phyloP scores from a whole-genome alignment of 2,329 filamentous ascomycete species.

The Diaporthe citrichinensis region DNA sequence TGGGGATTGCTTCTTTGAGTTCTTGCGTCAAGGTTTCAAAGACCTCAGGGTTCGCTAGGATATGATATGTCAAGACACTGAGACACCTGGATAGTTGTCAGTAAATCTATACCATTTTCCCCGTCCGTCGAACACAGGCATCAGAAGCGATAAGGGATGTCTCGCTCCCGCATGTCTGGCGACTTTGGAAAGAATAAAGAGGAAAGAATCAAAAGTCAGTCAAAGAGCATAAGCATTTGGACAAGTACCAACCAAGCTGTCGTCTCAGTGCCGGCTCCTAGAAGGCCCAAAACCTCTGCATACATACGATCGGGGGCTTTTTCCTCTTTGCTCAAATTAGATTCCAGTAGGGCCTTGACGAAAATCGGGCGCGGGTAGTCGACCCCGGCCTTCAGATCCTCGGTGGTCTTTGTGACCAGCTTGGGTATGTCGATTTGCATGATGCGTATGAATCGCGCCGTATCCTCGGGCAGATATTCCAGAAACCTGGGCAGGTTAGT shows the following conservation, averaged over 20 bases:
- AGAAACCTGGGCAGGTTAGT: constrained; percentile 8
- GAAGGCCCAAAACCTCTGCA: not conserved
- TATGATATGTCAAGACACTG: constrained; percentile 19
- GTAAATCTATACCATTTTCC: not conserved
- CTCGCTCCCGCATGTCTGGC: not conserved
- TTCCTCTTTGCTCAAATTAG: constrained; percentile 4
- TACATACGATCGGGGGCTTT: not conserved
- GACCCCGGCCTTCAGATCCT: constrained; percentile 11
- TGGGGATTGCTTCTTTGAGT: constrained; percentile 20
- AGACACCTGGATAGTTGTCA: not conserved
- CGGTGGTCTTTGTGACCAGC: not conserved
- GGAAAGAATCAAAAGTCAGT: not conserved
- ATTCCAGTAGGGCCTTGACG: not conserved
- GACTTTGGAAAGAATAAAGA: not conserved
- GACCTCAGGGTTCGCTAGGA: constrained; percentile 11
- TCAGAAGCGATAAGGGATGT: not conserved
- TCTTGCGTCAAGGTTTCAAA: constrained; percentile 4
- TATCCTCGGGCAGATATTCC: constrained; percentile 10
- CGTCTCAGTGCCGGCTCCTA: constrained; percentile 30
- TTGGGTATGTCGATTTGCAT: constrained; percentile 23
- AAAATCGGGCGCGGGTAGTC: not conserved
- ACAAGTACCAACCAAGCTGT: constrained; percentile 10
- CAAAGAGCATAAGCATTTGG: not conserved
- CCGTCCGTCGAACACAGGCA: not conserved
- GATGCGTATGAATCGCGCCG: constrained; percentile 16